A percentile compares a stretch with the other conserved stretches of the same genome.
These are phyloP conservation scores for Conticribra weissflogii DNA, from an alignment of 108 stramenopile genomes.

Conservation along the genomic window DNA sequence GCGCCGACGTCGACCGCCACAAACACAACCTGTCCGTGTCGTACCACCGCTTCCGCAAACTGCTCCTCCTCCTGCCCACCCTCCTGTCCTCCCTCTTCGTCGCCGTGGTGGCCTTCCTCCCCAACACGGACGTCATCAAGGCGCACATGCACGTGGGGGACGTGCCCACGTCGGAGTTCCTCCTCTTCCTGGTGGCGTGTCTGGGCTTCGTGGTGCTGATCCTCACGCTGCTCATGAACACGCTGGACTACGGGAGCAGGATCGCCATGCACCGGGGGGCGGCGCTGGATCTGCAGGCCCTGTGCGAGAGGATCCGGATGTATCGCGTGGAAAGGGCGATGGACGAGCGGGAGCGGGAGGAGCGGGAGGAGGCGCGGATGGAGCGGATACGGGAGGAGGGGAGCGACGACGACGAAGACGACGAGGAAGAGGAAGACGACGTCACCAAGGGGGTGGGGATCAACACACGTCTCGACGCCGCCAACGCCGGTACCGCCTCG, in stretches of 20 bases:
- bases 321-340: conserved; percentile 33
- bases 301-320: conserved; percentile 36
- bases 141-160: conserved; percentile 21
- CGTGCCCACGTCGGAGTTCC: conserved; percentile 14
- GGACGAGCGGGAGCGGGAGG: conserved; percentile 33
- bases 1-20: conserved; percentile 28
- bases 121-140: conserved; percentile 16
- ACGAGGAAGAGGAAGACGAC: conserved; percentile 6
- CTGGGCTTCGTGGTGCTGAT: conserved; percentile 26
- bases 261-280: conserved; percentile 30
- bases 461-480: conserved; percentile 3
- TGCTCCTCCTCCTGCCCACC: conserved; percentile 20
- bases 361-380: conserved; percentile 12
- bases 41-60: conserved; percentile 32
- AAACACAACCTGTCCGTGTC: conserved; percentile 26
- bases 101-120: conserved; percentile 18
- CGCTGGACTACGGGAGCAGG: conserved; percentile 28
- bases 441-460: neutral
- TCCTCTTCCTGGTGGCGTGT: conserved; percentile 18
- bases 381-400: conserved; percentile 7
- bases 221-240: conserved; percentile 8
- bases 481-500: neutral
- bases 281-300: conserved; percentile 15
- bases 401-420: conserved; percentile 3
- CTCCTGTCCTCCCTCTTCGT: conserved; percentile 15